phyloP scores from a whole-genome alignment of 306 rosid genomes.

The Ochetophila trinervis region DNA sequence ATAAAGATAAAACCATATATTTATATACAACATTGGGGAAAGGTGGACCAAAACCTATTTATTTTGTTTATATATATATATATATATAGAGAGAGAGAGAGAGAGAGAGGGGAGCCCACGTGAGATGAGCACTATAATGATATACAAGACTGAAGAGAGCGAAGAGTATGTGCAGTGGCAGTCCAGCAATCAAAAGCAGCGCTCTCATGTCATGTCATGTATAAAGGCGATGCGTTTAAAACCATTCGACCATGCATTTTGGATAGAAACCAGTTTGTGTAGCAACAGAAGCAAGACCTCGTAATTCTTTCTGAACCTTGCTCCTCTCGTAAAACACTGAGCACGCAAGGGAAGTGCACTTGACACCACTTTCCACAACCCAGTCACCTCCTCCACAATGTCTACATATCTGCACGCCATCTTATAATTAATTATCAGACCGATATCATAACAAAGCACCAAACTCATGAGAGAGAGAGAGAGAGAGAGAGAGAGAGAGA shows the following conservation, averaged over 20 bases:
- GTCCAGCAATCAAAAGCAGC: too few relatives aligned
- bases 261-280: constrained; percentile 69
- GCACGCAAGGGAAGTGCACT: constrained; percentile 84
- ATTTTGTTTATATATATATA: too few relatives aligned
- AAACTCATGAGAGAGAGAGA: background rate
- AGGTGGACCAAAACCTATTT: too few relatives aligned
- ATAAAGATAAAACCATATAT: too few relatives aligned
- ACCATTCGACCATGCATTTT: constrained; percentile 73
- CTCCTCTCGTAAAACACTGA: constrained; percentile 77
- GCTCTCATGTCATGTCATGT: background rate
- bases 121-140: too few relatives aligned
- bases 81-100: too few relatives aligned
- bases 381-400: constrained; percentile 87
- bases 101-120: too few relatives aligned
- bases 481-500: background rate
- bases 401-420: constrained; percentile 61
- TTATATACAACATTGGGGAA: too few relatives aligned
- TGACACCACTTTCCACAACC: constrained; percentile 60
- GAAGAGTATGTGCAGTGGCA: too few relatives aligned
- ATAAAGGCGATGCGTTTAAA: constrained; percentile 23
- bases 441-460: background rate
- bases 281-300: constrained; percentile 61
- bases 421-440: background rate
- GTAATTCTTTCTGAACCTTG: constrained; percentile 81
- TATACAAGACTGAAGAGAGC: too few relatives aligned